These are phyloP conservation scores for Recurvomyces mirabilis DNA, from an alignment of 495 filamentous ascomycete genomes.

Conservation along the genomic window DNA sequence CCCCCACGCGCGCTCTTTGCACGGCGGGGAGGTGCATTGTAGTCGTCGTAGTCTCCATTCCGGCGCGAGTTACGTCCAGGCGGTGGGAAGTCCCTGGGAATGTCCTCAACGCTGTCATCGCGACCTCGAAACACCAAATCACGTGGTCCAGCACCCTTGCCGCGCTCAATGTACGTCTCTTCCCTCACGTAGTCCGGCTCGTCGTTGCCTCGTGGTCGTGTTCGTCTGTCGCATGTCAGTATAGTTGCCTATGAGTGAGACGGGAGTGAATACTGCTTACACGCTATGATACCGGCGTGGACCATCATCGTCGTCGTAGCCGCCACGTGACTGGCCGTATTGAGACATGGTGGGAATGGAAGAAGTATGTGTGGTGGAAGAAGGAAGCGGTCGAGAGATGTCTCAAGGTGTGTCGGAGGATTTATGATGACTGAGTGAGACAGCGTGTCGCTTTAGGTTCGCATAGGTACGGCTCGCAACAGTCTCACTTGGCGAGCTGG, in stretches of 20 bases:
- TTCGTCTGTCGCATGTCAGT: conserved; percentile 10
- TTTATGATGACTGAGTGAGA: too few relatives aligned
- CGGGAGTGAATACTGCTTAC: conserved; percentile 1
- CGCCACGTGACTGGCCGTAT: conserved; percentile 15
- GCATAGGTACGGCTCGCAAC: too few relatives aligned
- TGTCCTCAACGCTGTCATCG: conserved; percentile 36
- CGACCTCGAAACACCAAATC: conserved; percentile 33
- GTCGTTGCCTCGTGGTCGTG: conserved; percentile 28
- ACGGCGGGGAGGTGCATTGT: conserved; percentile 24
- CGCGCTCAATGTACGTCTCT: conserved; percentile 34
- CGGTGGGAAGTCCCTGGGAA: conserved; percentile 34
- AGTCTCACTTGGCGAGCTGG: too few relatives aligned
- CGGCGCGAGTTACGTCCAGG: conserved; percentile 19
- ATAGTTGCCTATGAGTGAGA: neutral
- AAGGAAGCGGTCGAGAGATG: too few relatives aligned
- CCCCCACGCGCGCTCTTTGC: conserved; percentile 25
- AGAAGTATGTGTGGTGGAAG: too few relatives aligned
- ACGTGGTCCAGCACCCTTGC: conserved; percentile 25
- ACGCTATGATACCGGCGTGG: conserved; percentile 23
- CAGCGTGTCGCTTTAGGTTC: too few relatives aligned
- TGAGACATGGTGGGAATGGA: conserved; percentile 18
- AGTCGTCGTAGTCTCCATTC: conserved; percentile 25
- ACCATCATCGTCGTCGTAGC: conserved; percentile 22
- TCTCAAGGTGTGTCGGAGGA: too few relatives aligned
- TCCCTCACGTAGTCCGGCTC: conserved; percentile 34